Conservation (phyloP, 495 filamentous ascomycete species). For the Filosporella fistucella region DNA sequence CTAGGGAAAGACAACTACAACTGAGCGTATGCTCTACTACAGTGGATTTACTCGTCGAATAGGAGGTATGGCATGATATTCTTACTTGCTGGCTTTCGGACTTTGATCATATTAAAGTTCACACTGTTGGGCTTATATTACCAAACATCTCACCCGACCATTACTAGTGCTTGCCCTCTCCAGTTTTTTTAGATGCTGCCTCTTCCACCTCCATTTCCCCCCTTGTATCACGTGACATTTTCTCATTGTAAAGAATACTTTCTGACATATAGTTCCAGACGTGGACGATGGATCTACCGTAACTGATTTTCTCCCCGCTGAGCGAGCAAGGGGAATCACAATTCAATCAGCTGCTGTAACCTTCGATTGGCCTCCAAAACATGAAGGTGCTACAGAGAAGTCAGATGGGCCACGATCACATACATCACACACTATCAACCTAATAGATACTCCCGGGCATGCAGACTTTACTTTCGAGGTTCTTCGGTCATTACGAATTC, state of each 20-base stretch:
- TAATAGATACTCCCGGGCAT: slow-evolving; percentile 97
- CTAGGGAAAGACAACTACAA: slow-evolving; percentile 96
- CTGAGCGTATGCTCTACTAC: slow-evolving; percentile 98
- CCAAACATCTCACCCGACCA: too few species aligned
- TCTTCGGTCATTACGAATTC: slow-evolving; percentile 82
- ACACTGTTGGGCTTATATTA: too few species aligned
- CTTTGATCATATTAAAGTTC: too few species aligned
- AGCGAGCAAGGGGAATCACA: slow-evolving; percentile 90
- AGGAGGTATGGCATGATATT: slow-evolving; percentile 54
- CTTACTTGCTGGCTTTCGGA: too few species aligned
- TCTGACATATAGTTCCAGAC: slow-evolving; percentile 43
- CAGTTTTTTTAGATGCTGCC: not conserved
- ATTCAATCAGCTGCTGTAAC: slow-evolving; percentile 98
- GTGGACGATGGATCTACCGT: slow-evolving; percentile 97
- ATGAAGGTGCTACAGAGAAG: slow-evolving; percentile 22
- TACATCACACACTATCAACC: slow-evolving; percentile 69
- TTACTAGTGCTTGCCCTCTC: too few species aligned
- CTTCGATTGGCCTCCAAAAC: slow-evolving; percentile 66
- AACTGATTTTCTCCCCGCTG: slow-evolving; percentile 95
- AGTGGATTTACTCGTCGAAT: slow-evolving; percentile 83
- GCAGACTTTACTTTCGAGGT: slow-evolving; percentile 99
- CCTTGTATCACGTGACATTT: too few species aligned
- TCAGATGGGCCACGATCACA: slow-evolving; percentile 36
- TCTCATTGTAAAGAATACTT: slow-evolving; percentile 14
- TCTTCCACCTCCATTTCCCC: not conserved